A percentile compares a stretch with the other conserved stretches of the same genome.
Conservation (phyloP, 2,329 filamentous ascomycete genomes). For the Penicillium sp. region DNA sequence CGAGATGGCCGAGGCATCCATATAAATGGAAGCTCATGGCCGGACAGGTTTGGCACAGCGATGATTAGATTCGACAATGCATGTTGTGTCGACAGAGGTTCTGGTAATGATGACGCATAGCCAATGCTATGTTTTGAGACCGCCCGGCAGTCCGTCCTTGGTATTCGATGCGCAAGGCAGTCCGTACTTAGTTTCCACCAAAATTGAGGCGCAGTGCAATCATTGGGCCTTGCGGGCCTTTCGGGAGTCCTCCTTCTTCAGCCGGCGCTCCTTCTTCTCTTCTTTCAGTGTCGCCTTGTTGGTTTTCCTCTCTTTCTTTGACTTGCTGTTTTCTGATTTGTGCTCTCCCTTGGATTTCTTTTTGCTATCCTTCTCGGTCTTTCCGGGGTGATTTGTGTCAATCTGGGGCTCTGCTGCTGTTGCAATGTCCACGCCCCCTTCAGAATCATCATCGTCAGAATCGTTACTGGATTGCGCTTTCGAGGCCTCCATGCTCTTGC, state of each 20-base stretch:
- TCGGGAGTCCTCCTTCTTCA: conserved; percentile 45
- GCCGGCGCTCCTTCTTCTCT: conserved; percentile 29
- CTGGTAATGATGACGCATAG: background rate
- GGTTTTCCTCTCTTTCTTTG: conserved; percentile 28
- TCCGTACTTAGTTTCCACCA: background rate
- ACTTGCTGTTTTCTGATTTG: conserved; percentile 21
- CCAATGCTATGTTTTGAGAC: background rate
- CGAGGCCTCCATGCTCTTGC: conserved; percentile 32
- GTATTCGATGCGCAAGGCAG: background rate
- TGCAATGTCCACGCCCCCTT: conserved; percentile 15
- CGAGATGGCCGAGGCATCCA: background rate
- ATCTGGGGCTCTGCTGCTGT: conserved; percentile 5
- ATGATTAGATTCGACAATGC: background rate
- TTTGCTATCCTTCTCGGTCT: conserved; percentile 28
- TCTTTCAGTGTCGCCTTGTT: conserved; percentile 30
- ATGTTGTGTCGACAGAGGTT: background rate
- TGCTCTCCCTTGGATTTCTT: conserved; percentile 13
- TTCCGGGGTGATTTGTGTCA: background rate
- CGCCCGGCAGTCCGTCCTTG: background rate
- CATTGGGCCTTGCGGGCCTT: conserved; percentile 33
- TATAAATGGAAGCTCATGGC: background rate
- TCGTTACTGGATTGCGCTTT: conserved; percentile 22
- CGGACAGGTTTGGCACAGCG: background rate
- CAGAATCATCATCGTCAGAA: conserved; percentile 18
- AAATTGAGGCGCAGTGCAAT: background rate